Evolutionary conservation across 495 filamentous ascomycete genomes (phyloP), one percentile per base, ranked within the genome.

Genomic region (Rostrohypoxylon terebratum): DNA sequence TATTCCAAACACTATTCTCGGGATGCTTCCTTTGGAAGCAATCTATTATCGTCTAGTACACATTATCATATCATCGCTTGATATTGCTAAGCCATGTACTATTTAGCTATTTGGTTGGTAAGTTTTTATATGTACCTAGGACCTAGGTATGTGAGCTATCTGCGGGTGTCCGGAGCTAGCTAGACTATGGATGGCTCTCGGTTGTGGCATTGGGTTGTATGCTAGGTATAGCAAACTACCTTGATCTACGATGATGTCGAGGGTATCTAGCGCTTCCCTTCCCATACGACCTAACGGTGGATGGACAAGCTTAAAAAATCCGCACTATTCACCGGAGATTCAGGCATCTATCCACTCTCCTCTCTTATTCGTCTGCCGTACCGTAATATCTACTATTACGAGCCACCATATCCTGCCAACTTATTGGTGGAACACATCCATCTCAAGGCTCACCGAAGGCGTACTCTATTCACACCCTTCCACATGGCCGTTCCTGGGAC

Each of bases 371-470:
- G 71, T 28, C 54, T 57, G 55, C 58, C 55, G 66, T 62, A 40
- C 45, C 51, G 66, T 53, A 50, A 45, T 62, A 53, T 47, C 61
- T 47, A 14, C 25, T 55, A 67, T 60, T 70, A 63, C 66, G 62
- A 63, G 25, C 34, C 23, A 33, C 45, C 59, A 50, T 33, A 57
- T 68, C 16, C 59, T 50, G 63, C 65, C 33, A 55, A 68, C 38
- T 48, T 59, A 71, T 67, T 70, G 68, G 72, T 72, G 59, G 55
- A 71, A 59, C 23, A 62, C n/a, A 25, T 34, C 58, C n/a, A 25
- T 34, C 58, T 47, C 53, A 68, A 65, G 63, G 72, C 72, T 75
- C 68, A 71, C 72, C 72, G 72, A 71, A 71, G 53, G 59, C 72
- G 59, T 70, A 58, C 47, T 75, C 45, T 75, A 44, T 54, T 59